Evolutionary conservation across 2,329 filamentous ascomycete species (phyloP).

Genomic region (Nigrograna mackinnonii): DNA sequence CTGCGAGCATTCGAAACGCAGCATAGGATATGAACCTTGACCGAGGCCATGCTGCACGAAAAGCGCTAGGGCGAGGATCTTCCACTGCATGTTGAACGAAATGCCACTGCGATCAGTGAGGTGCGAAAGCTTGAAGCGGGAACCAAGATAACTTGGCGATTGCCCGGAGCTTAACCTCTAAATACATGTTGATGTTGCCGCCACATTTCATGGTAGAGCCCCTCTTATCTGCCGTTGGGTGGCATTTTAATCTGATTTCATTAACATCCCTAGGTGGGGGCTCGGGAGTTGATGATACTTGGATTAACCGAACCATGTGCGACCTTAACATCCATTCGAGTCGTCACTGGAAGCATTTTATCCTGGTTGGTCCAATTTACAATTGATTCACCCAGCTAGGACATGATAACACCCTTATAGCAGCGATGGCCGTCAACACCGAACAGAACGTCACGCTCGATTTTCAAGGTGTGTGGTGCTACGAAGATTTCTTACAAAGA

Average conservation of each 20-base stretch:
- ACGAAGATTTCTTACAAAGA: too few relatives aligned
- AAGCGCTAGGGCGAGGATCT: slow-evolving; percentile 12
- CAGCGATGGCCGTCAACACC: too few relatives aligned
- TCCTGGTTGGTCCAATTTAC: too few relatives aligned
- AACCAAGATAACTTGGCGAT: slow-evolving; percentile 4
- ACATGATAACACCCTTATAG: too few relatives aligned
- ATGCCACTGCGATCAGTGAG: not conserved
- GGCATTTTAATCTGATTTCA: slow-evolving; percentile 8
- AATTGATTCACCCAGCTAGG: too few relatives aligned
- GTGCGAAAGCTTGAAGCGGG: slow-evolving; percentile 1
- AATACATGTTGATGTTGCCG: slow-evolving; percentile 5
- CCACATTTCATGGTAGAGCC: slow-evolving; percentile 2
- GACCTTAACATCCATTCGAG: too few relatives aligned
- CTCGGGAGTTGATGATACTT: slow-evolving; percentile 12
- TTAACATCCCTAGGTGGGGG: slow-evolving; percentile 7
- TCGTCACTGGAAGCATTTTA: too few relatives aligned
- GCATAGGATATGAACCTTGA: slow-evolving; percentile 15
- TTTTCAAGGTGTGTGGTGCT: too few relatives aligned
- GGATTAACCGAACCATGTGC: slow-evolving; percentile 6
- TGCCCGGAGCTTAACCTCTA: slow-evolving; percentile 2
- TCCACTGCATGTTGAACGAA: slow-evolving; percentile 17
- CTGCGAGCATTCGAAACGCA: slow-evolving; percentile 25
- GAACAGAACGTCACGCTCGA: too few relatives aligned
- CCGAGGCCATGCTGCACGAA: slow-evolving; percentile 8
- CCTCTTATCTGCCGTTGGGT: slow-evolving; percentile 6